Evolutionary conservation across 2,329 filamentous ascomycete genomes (phyloP).

Genomic region (Thielaviopsis punctulata): DNA sequence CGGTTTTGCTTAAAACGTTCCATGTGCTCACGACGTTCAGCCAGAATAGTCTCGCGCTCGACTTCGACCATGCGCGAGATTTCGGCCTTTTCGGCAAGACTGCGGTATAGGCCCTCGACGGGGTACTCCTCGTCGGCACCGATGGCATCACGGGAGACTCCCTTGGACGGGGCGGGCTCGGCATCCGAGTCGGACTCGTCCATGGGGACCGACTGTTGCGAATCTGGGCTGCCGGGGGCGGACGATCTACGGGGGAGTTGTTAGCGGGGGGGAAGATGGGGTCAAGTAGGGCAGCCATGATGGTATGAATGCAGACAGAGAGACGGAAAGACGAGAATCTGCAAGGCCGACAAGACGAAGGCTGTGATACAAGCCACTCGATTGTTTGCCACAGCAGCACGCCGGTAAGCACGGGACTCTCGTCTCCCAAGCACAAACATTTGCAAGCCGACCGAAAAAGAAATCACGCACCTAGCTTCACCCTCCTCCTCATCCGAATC

Average conservation of each 20-base stretch:
- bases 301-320: too few species aligned
- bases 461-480: conserved; percentile 35
- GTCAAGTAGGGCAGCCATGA: background rate
- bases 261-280: background rate
- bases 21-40: conserved; percentile 68
- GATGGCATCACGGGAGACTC: conserved; percentile 28
- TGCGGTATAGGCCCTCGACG: conserved; percentile 71
- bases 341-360: too few species aligned
- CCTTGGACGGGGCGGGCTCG: conserved; percentile 28
- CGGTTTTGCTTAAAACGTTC: conserved; percentile 69
- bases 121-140: conserved; percentile 53
- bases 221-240: conserved; percentile 50
- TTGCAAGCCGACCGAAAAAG: background rate
- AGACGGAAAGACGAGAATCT: too few species aligned
- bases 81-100: conserved; percentile 52
- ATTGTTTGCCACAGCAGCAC: too few species aligned
- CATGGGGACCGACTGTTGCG: conserved; percentile 71
- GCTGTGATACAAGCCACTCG: too few species aligned
- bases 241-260: conserved; percentile 40
- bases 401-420: too few species aligned
- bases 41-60: conserved; percentile 76
- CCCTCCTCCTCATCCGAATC: conserved; percentile 49
- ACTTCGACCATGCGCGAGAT: conserved; percentile 83
- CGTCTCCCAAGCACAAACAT: background rate
- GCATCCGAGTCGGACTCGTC: conserved; percentile 61